Evolutionary conservation across 345 rosid genomes (phyloP), one percentile per base, ranked within the genome.

Genomic region (Gossypium rotundifolium): DNA sequence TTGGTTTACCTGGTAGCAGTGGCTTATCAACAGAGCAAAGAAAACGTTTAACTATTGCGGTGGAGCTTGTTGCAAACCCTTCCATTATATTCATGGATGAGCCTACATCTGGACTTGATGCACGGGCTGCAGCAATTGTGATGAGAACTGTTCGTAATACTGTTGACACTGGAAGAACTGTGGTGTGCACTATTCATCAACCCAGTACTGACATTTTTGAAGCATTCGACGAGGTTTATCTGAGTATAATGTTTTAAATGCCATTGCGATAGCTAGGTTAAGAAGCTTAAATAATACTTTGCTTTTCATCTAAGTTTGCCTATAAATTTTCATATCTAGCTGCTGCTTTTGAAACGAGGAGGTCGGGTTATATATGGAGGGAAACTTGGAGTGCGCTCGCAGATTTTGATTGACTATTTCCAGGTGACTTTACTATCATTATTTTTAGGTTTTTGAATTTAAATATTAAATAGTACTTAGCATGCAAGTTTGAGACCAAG

Each of bases 81-180:
- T 91, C 98, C 16, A 90, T 93, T 51, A 88, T 93, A 58, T 93
- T 91, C 80, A 93, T 93, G 98, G 98, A 93, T 80, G 98, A 93
- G 78, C 98, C 98, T 49, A 93, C 98, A 20, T 93, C 98, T 76
- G 98, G 98, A 71, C 93, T 93, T 79, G 98, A 91, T 84, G 96
- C 98, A 52, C 84, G 97, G 68, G 98, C 98, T 70, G 98, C 98
- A n/a, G 96, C 98, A 57, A 90, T 93, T 72, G 98, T 93, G 73
- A 93, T 91, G 98, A 83, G 98, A 82, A 89, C 98, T 54, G 93
- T 93, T 53, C 94, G 98, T 68, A 93, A 91, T 78, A 93, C 98
- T 20, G 98, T 93, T 72, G 97, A 93, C 78, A 93, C 98, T 53
- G 98, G 98, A 77, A 85, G 98, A 81, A 93, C 98, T 18, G 95